Percentiles rank a stretch among this genome's conserved stretches.
Conservation (phyloP, 352 stramenopile species). For the Hyaloperonospora brassicae region DNA sequence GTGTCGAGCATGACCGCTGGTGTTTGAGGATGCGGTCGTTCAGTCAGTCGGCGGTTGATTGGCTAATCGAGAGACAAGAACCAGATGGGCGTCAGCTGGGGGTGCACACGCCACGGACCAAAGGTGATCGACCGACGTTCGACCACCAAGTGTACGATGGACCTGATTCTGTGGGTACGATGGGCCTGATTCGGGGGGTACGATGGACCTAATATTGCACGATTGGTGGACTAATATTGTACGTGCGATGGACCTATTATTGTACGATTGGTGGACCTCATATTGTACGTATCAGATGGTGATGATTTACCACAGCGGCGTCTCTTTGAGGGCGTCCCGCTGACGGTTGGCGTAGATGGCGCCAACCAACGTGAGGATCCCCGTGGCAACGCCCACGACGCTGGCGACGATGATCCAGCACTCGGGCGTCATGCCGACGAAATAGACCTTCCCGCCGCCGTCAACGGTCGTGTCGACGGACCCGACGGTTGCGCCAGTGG, state of each 20-base stretch:
- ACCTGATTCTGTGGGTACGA: too few relatives aligned
- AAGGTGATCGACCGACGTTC: too few relatives aligned
- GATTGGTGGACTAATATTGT: too few relatives aligned
- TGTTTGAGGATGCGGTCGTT: too few relatives aligned
- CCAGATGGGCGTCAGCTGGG: too few relatives aligned
- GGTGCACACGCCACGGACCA: too few relatives aligned
- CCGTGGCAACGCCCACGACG: slow-evolving; percentile 18
- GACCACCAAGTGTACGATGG: too few relatives aligned
- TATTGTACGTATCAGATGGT: too few relatives aligned
- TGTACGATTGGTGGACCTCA: too few relatives aligned
- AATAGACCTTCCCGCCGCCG: slow-evolving; percentile 34
- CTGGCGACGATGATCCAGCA: slow-evolving; percentile 33
- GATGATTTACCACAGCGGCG: slow-evolving; percentile 2
- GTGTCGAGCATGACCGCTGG: slow-evolving; percentile 11
- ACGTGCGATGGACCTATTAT: too few relatives aligned
- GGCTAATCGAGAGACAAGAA: slow-evolving; percentile 24
- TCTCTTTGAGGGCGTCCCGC: slow-evolving; percentile 28
- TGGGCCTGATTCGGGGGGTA: too few relatives aligned
- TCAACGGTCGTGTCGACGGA: slow-evolving; percentile 39
- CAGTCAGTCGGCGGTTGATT: slow-evolving; percentile 9
- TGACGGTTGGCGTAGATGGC: slow-evolving; percentile 27
- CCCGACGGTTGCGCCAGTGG: slow-evolving; percentile 42
- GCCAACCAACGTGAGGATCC: slow-evolving; percentile 30
- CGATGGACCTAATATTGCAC: too few relatives aligned
- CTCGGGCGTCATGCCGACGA: slow-evolving; percentile 26